Evolutionary conservation across 129 eudicot genomes (phyloP), one percentile per base, ranked within the genome.

Genomic region (Helianthus tuberosus): DNA sequence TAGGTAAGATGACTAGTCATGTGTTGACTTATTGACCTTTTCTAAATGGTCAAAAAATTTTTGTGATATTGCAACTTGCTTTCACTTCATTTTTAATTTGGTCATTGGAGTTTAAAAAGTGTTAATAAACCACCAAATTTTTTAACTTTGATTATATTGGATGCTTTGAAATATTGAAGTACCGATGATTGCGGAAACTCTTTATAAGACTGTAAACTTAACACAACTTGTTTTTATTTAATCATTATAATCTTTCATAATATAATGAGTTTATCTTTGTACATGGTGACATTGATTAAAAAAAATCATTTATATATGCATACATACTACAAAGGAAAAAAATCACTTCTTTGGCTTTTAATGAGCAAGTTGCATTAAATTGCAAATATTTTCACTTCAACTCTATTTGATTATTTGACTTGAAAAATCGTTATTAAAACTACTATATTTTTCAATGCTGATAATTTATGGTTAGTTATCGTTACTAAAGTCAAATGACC

Each of bases 1-100:
- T 93, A 68, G 96, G 98, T 93, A 54, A 61, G 5, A 11, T 39
- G 32, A 64, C 6, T 8, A 1, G 48, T 48, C 15, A 29, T 15
- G 52, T 76, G 52, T 12, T 15, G 60, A 54, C 48, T 68, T 76
- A 8, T 43, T 46, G 44, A 59, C 12, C n/a, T 17, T 75, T 41
- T 15, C 16, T 36, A 50, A 73, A 62, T 7, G 47, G 11, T 6
- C 46, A 32, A 32, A 57, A 35, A 46, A 17, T 0, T 3, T 3
- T 23, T 39, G 25, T 58, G 27, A 58, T 55, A 57, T 72, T 11
- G 20, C 13, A 43, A 39, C 23, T 39, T 58, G 13, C n/a, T 57
- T 58, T 38, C 25, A 39, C 51, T 55, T 71, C 5, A 71, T 20
- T 36, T 71, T 9, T 29, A 29, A 50, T 7, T 15, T 52, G 35